phyloP scores from a whole-genome alignment of 306 rosid genomes.

The Vachellia pachyceras region DNA sequence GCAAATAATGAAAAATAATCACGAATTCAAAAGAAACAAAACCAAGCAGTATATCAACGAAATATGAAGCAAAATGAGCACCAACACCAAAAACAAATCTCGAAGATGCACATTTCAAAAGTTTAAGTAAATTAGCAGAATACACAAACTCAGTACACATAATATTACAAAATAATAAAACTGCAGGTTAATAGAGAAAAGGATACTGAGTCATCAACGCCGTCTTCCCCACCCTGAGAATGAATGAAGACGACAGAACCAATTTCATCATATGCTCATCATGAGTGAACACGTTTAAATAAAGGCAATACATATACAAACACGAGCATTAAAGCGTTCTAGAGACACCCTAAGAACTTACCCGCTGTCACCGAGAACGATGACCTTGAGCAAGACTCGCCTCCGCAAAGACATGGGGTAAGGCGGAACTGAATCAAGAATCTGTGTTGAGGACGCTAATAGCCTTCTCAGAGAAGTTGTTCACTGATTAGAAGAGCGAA shows the following conservation, averaged over 20 bases:
- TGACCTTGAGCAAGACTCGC: conserved; percentile 96
- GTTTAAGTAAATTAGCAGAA: not conserved
- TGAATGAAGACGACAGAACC: not conserved
- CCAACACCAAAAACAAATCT: conserved; percentile 19
- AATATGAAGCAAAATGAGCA: not conserved
- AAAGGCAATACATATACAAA: not conserved
- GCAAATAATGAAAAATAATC: not conserved
- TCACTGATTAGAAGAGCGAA: too few relatives aligned
- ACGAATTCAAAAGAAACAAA: not conserved
- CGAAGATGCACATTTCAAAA: not conserved
- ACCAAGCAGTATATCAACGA: not conserved
- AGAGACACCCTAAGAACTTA: conserved; percentile 45
- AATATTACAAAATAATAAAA: not conserved
- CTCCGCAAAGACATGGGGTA: conserved; percentile 84
- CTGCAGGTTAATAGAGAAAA: conserved; percentile 30
- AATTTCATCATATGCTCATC: not conserved
- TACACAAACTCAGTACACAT: not conserved
- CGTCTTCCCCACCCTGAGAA: conserved; percentile 92
- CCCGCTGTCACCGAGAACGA: conserved; percentile 99
- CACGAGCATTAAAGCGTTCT: conserved; percentile 1
- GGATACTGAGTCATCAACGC: conserved; percentile 99
- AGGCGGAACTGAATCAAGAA: conserved; percentile 23
- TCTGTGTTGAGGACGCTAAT: not conserved
- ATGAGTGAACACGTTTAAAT: not conserved
- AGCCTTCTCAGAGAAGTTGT: not conserved